Evolutionary conservation across 176 grass and related monocot species (phyloP).

Genomic region (Oryza glumipatula): DNA sequence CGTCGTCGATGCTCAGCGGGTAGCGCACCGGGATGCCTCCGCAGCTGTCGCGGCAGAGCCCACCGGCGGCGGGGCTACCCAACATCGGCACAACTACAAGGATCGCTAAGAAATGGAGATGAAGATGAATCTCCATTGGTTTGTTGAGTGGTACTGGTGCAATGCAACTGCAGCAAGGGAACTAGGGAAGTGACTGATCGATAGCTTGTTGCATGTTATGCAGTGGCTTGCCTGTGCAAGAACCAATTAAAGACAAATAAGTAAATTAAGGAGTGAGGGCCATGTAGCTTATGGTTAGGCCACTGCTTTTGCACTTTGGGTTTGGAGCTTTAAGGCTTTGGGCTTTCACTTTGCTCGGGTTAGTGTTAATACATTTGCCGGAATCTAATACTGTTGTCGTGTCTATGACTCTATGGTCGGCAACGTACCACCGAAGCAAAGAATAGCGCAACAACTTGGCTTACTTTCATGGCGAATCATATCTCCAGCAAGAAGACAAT

Average conservation of each 20-base stretch:
- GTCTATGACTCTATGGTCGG: not conserved
- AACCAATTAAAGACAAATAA: constrained; percentile 6
- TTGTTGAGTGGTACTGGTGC: not conserved
- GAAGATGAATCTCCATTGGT: constrained; percentile 39
- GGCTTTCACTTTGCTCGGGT: constrained; percentile 44
- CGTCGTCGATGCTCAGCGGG: constrained; percentile 83
- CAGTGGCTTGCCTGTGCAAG: not conserved
- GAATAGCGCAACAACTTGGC: not conserved
- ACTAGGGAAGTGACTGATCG: not conserved
- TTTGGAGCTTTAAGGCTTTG: constrained; percentile 35
- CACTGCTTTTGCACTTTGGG: constrained; percentile 19
- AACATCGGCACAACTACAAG: not conserved
- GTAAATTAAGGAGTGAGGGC: not conserved
- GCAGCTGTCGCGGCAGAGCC: constrained; percentile 70
- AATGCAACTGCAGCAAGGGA: not conserved
- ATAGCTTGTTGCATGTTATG: not conserved
- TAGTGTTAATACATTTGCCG: constrained; percentile 17
- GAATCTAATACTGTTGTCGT: constrained; percentile 16
- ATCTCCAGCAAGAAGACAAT: not conserved
- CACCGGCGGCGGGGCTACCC: constrained; percentile 10
- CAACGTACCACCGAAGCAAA: constrained; percentile 24
- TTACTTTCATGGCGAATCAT: not conserved
- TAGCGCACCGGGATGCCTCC: constrained; percentile 72
- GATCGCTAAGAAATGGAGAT: constrained; percentile 27
- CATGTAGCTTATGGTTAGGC: not conserved